phyloP scores from a whole-genome alignment of 768 basidiomycete species.

The Trichaptum fuscoviolaceum region DNA sequence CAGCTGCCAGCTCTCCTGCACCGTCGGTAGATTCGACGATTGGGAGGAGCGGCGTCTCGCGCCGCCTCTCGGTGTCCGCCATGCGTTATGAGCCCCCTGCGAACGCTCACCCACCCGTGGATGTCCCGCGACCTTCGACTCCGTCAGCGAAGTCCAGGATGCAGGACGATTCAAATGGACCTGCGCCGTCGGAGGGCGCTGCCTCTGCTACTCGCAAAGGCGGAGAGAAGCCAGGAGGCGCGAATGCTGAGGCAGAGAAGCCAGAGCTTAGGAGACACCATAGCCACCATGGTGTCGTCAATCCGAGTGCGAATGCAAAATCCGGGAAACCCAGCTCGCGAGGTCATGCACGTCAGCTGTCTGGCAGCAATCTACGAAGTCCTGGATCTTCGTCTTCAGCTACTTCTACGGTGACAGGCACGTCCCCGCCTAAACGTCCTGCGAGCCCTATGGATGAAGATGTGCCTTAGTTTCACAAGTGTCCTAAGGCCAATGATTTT shows the following conservation, averaged over 20 bases:
- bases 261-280: not conserved
- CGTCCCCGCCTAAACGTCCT: not conserved
- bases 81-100: constrained; percentile 7
- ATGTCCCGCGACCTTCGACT: not conserved
- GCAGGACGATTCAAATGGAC: not conserved
- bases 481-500: not conserved
- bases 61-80: constrained; percentile 6
- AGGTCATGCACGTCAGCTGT: not conserved
- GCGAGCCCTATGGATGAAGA: not conserved
- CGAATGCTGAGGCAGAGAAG: not conserved
- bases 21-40: not conserved
- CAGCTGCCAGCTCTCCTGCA: not conserved
- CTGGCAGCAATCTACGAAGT: not conserved
- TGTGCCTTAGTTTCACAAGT: not conserved
- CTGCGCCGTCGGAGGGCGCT: not conserved
- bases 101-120: not conserved
- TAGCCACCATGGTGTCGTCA: constrained; percentile 1
- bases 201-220: not conserved
- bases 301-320: not conserved
- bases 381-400: not conserved
- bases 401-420: not conserved
- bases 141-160: not conserved
- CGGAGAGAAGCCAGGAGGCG: not conserved
- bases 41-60: not conserved
- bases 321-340: no score